Conservation (phyloP, 495 filamentous ascomycete genomes). For the Amphirosellinia nigrospora region DNA sequence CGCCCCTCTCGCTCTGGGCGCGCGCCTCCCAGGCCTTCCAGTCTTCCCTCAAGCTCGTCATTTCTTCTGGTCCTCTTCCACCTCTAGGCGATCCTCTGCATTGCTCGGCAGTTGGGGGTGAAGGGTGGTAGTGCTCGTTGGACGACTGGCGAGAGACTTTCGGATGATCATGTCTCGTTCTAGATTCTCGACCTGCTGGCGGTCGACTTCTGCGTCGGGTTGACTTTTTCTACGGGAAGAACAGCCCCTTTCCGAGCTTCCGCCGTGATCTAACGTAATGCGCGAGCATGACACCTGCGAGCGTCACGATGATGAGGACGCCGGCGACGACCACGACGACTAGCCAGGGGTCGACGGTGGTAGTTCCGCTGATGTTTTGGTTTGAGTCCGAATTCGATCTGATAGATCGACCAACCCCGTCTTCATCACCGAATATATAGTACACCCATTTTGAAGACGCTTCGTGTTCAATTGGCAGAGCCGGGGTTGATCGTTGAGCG, state of each 20-base stretch:
- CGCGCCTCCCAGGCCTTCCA: conserved; percentile 44
- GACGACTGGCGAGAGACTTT: conserved; percentile 53
- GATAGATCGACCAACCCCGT: neutral
- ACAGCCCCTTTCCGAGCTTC: conserved; percentile 20
- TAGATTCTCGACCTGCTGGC: conserved; percentile 42
- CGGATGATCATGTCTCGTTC: conserved; percentile 52
- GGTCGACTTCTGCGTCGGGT: conserved; percentile 33
- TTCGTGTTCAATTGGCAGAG: conserved; percentile 1
- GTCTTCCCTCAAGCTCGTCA: conserved; percentile 26
- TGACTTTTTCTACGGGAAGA: conserved; percentile 31
- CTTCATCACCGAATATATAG: neutral
- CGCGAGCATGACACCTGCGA: conserved; percentile 34
- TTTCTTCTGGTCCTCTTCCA: conserved; percentile 5
- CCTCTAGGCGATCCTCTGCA: conserved; percentile 11
- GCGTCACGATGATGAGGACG: conserved; percentile 32
- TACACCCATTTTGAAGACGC: conserved; percentile 14
- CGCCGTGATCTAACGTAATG: conserved; percentile 35
- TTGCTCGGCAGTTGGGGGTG: conserved; percentile 2
- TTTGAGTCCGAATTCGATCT: neutral
- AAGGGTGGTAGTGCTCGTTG: conserved; percentile 8
- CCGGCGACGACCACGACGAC: conserved; percentile 40
- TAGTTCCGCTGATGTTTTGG: neutral
- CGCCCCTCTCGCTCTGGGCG: conserved; percentile 33
- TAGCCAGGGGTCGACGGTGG: conserved; percentile 37
- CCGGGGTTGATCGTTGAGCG: neutral